phyloP scores from a whole-genome alignment of 345 rosid species.

The Ceriops zippeliana region DNA sequence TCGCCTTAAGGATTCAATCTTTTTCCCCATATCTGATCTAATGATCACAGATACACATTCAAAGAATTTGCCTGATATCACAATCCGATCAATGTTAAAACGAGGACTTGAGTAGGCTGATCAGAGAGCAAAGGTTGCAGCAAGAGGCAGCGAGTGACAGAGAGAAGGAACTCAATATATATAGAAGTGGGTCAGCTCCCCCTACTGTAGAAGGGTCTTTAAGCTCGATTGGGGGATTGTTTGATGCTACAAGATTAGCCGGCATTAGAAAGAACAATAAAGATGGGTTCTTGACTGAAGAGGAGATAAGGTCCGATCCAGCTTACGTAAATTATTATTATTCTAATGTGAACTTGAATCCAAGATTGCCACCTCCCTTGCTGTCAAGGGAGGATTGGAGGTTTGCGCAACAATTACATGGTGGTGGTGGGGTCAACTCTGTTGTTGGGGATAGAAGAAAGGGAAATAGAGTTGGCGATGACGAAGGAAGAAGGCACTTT shows the following conservation, averaged over 20 bases:
- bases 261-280: constrained; percentile 27
- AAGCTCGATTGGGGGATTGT: constrained; percentile 62
- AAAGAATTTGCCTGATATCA: constrained; percentile 50
- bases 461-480: constrained; percentile 35
- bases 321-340: constrained; percentile 68
- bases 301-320: constrained; percentile 83
- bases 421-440: constrained; percentile 35
- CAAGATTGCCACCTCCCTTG: constrained; percentile 85
- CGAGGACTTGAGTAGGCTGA: constrained; percentile 49
- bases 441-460: constrained; percentile 61
- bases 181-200: constrained; percentile 91
- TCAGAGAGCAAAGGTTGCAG: constrained; percentile 45
- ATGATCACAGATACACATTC: constrained; percentile 33
- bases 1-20: constrained; percentile 9
- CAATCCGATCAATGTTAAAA: constrained; percentile 52
- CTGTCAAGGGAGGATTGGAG: constrained; percentile 85
- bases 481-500: constrained; percentile 40
- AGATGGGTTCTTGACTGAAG: constrained; percentile 53
- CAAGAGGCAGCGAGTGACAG: constrained; percentile 44
- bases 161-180: constrained; percentile 63
- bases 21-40: neutral
- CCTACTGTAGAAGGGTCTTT: constrained; percentile 88
- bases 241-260: constrained; percentile 31
- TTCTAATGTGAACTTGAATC: constrained; percentile 73
- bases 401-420: constrained; percentile 55